phyloP scores from a whole-genome alignment of 768 basidiomycete species.

The Hypholoma fasciculare region DNA sequence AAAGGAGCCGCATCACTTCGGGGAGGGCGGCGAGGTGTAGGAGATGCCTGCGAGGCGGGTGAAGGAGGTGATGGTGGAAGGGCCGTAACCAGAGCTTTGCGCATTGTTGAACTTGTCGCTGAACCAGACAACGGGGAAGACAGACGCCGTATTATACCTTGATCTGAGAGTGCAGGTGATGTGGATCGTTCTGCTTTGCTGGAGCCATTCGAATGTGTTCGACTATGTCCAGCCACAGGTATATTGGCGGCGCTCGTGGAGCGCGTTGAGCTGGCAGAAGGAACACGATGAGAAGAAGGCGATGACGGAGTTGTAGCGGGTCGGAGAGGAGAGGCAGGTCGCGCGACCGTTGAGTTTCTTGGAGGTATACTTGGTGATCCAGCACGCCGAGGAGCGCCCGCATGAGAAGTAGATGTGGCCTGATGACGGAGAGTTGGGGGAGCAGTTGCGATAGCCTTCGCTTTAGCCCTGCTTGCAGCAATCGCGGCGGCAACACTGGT shows the following conservation, averaged over 20 bases:
- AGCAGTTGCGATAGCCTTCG: slow-evolving; percentile 79
- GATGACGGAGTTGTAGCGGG: slow-evolving; percentile 48
- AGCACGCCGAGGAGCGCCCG: slow-evolving; percentile 42
- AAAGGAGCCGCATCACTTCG: slow-evolving; percentile 32
- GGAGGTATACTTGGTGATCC: slow-evolving; percentile 42
- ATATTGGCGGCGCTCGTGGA: slow-evolving; percentile 39
- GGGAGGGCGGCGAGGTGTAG: slow-evolving; percentile 25
- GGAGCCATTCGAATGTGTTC: slow-evolving; percentile 37
- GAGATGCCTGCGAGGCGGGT: slow-evolving; percentile 29
- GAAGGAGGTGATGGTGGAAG: slow-evolving; percentile 39
- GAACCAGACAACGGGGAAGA: slow-evolving; percentile 48
- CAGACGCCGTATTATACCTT: slow-evolving; percentile 39
- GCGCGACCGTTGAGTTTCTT: slow-evolving; percentile 30
- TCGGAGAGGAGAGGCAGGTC: slow-evolving; percentile 50
- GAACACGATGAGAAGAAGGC: slow-evolving; percentile 41
- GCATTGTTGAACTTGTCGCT: slow-evolving; percentile 35
- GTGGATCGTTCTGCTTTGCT: slow-evolving; percentile 24
- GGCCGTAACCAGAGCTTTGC: slow-evolving; percentile 36
- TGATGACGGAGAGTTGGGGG: slow-evolving; percentile 82
- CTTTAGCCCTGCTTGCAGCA: slow-evolving; percentile 88
- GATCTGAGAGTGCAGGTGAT: slow-evolving; percentile 44
- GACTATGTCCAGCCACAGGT: slow-evolving; percentile 34
- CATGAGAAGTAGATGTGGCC: slow-evolving; percentile 72
- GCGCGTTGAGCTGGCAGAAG: slow-evolving; percentile 41
- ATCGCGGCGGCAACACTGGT: slow-evolving; percentile 83